Percentiles rank a stretch among this genome's conserved stretches.
Conservation (phyloP, 2,329 filamentous ascomycete species). For the Pestalotiopsis sp. region DNA sequence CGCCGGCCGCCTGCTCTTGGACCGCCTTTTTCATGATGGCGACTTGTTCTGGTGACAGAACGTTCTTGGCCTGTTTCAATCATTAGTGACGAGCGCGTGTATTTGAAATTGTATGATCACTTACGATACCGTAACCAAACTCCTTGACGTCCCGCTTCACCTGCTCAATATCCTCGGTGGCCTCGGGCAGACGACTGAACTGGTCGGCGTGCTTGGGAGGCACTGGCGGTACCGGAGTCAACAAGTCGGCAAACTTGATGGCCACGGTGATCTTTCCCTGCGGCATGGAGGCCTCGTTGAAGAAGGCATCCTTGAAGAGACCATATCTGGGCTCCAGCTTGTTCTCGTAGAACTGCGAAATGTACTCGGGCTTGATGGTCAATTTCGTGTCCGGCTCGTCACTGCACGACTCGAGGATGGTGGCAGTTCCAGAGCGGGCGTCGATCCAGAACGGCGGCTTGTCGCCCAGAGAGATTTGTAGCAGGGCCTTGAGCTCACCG, state of each 20-base stretch:
- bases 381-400: conserved; percentile 25
- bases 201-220: conserved; percentile 16
- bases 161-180: conserved; percentile 30
- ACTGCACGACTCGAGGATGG: conserved; percentile 18
- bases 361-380: conserved; percentile 28
- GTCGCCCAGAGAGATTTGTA: conserved; percentile 21
- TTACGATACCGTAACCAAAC: conserved; percentile 30
- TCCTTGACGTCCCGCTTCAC: conserved; percentile 27
- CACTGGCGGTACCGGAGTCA: conserved; percentile 22
- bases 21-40: conserved; percentile 25
- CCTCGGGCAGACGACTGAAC: conserved; percentile 38
- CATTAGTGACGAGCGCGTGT: conserved; percentile 21
- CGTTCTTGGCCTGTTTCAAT: conserved; percentile 20
- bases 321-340: conserved; percentile 26
- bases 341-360: conserved; percentile 25
- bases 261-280: conserved; percentile 24
- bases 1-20: conserved; percentile 27
- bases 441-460: conserved; percentile 26
- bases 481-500: conserved; percentile 22
- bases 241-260: conserved; percentile 27
- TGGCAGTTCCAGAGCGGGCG: conserved; percentile 22
- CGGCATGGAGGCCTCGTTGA: conserved; percentile 23
- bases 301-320: conserved; percentile 28
- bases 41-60: conserved; percentile 24
- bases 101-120: not conserved